Evolutionary conservation across 805 yeast species (phyloP).

Genomic region (Yarrowia hollandica): DNA sequence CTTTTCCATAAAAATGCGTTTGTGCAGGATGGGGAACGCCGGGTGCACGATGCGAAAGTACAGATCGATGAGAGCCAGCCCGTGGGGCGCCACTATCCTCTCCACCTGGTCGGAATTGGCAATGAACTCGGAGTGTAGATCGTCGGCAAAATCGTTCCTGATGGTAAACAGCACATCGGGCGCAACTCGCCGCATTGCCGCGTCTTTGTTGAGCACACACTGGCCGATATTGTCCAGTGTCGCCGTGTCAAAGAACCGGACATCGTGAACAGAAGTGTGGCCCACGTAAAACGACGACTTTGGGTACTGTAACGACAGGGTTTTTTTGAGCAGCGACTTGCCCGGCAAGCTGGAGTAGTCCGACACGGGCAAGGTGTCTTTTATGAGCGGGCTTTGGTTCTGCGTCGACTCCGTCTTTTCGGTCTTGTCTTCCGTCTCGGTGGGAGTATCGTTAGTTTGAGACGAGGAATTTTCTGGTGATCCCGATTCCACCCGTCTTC

Average conservation of each 20-base stretch:
- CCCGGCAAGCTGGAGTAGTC: slow-evolving; percentile 67
- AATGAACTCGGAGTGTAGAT: slow-evolving; percentile 65
- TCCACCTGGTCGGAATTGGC: slow-evolving; percentile 83
- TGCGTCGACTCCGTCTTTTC: too few species aligned
- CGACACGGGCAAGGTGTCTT: slow-evolving; percentile 49
- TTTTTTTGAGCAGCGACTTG: slow-evolving; percentile 63
- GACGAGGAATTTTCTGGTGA: background rate
- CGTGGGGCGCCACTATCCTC: slow-evolving; percentile 86
- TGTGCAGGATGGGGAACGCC: slow-evolving; percentile 86
- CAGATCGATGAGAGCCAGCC: slow-evolving; percentile 64
- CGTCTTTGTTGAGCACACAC: slow-evolving; percentile 64
- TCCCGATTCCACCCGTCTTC: background rate
- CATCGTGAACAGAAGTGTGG: slow-evolving; percentile 81
- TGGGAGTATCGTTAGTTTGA: background rate
- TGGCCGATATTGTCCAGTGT: slow-evolving; percentile 74
- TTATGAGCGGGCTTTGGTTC: background rate
- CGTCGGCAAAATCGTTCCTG: slow-evolving; percentile 70
- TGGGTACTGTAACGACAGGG: slow-evolving; percentile 80
- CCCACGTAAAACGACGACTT: slow-evolving; percentile 88
- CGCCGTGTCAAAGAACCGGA: slow-evolving; percentile 62
- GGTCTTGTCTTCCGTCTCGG: background rate
- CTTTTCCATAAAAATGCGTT: slow-evolving; percentile 86
- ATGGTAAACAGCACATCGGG: slow-evolving; percentile 72
- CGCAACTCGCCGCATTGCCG: slow-evolving; percentile 77
- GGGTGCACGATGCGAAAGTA: slow-evolving; percentile 89